Base-by-base conservation (phyloP, 768 basidiomycete species). In the Zangia roseola region DNA sequence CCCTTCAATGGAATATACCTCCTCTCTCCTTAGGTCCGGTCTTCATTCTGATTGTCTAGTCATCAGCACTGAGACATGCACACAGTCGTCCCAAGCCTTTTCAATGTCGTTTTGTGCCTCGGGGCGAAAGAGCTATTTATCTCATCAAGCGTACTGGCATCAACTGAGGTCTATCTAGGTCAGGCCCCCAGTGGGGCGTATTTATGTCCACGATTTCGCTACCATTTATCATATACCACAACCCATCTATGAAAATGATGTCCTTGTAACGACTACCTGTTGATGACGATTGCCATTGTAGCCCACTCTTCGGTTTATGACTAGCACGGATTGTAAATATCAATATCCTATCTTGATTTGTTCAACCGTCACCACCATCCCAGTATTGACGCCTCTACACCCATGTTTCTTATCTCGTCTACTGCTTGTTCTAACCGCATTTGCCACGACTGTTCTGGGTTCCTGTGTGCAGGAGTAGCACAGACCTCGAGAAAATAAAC, bases 401-500 rank as follows among this genome's bases (percentile, higher is more conserved):
- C 75, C 41, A 52, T 54, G 24, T 57, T 49, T 43, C 54, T 57
- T 10, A 78, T 55, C 26, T 68, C 68, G 25, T 67, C 54, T 7
- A 75, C 60, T 19, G 67, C 71, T 30, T 60, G 57, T 24, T 70
- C 65, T 19, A 81, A 55, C 17, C 67, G 61, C 42, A 53, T 50
- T 30, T 55, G 53, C 75, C 76, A 76, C 5, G 58, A 21, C 21
- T 34, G 40, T 28, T 40, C 39, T 0, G 45, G 41, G 16, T 9
- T 31, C 16, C 26, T 31, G 25, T 52, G 37, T 20, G 39, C 46
- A 5, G 40, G 30, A 10, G 24, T 33, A 25, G 50, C 31, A 7
- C 54, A 43, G 14, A 87, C 67, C 65, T 90, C 88, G 10, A 85
- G 62, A 50, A 89, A 82, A 60, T 90, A 89, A 23, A 79, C 68